Conservation (phyloP, 768 basidiomycete genomes). For the Ramaria sp. region DNA sequence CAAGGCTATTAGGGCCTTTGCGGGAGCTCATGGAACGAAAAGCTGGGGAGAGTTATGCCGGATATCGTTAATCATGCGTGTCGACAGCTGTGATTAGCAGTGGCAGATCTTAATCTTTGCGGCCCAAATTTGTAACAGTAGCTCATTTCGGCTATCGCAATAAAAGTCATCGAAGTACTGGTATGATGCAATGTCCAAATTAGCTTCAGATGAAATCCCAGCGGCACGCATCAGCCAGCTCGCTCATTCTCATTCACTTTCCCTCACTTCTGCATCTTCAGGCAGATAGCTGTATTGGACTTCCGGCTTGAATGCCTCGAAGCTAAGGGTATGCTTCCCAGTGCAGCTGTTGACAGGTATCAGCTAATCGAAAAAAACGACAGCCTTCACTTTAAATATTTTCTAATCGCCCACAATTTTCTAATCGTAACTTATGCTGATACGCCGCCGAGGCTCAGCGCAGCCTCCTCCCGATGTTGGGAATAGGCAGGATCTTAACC, state of each 20-base stretch:
- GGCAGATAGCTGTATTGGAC: too few relatives aligned
- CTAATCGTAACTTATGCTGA: not conserved
- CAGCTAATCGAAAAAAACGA: not conserved
- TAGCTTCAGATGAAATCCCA: too few relatives aligned
- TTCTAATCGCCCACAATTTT: not conserved
- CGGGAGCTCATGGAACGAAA: constrained; percentile 89
- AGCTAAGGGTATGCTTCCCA: not conserved
- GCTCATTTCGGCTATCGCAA: not conserved
- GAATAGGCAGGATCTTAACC: not conserved
- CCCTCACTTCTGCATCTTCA: too few relatives aligned
- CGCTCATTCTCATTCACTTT: too few relatives aligned
- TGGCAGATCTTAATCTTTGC: not conserved
- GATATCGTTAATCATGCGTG: constrained; percentile 20
- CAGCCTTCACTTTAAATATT: not conserved
- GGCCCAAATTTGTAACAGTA: not conserved
- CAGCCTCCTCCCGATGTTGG: not conserved
- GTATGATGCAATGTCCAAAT: too few relatives aligned
- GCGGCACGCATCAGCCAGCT: too few relatives aligned
- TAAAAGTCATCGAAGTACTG: too few relatives aligned
- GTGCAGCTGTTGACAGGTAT: not conserved
- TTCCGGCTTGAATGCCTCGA: not conserved
- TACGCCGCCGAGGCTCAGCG: not conserved
- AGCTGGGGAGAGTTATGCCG: constrained; percentile 64
- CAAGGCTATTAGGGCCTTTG: constrained; percentile 83
- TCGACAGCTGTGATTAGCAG: not conserved